Evolutionary conservation across 768 basidiomycete genomes (phyloP).

Genomic region (Coprinopsis marcescibilis): DNA sequence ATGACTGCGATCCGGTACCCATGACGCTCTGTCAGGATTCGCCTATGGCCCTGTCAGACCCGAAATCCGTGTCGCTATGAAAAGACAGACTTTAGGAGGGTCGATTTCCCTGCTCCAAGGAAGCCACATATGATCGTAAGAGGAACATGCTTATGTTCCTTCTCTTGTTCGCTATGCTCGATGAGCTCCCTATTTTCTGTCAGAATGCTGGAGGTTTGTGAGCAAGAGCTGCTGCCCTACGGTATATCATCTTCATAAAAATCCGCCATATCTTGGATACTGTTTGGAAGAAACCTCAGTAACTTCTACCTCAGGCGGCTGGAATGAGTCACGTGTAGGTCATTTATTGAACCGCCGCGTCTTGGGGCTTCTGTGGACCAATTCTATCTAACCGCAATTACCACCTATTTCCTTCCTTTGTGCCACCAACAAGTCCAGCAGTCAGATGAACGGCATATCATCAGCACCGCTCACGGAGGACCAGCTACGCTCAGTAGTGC

Average conservation of each 20-base stretch:
- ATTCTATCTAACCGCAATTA: too few species aligned
- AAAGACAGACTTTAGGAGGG: slow-evolving; percentile 67
- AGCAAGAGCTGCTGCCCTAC: slow-evolving; percentile 26
- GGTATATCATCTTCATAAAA: slow-evolving; percentile 60
- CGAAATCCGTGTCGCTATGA: neutral
- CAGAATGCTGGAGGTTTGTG: neutral
- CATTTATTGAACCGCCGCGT: too few species aligned
- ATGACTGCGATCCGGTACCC: slow-evolving; percentile 96
- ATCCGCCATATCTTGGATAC: slow-evolving; percentile 25
- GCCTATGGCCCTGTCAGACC: slow-evolving; percentile 31
- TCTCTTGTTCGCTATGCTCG: slow-evolving; percentile 7
- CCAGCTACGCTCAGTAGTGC: slow-evolving; percentile 55
- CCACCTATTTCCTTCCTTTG: neutral
- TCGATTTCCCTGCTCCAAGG: slow-evolving; percentile 92
- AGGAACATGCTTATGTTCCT: slow-evolving; percentile 43
- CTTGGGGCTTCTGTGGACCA: too few species aligned
- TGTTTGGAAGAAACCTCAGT: too few species aligned
- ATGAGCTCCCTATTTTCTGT: slow-evolving; percentile 12
- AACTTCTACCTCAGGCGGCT: too few species aligned
- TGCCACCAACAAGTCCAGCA: neutral
- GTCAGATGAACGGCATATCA: slow-evolving; percentile 6
- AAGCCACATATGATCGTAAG: slow-evolving; percentile 95
- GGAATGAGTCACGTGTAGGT: too few species aligned
- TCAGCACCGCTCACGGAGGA: slow-evolving; percentile 26
- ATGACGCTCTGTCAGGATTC: slow-evolving; percentile 89